Percentiles rank a stretch among this genome's conserved stretches.
These are phyloP conservation scores for Brassica nigra DNA, from an alignment of 345 rosid genomes.

Conservation along the genomic window DNA sequence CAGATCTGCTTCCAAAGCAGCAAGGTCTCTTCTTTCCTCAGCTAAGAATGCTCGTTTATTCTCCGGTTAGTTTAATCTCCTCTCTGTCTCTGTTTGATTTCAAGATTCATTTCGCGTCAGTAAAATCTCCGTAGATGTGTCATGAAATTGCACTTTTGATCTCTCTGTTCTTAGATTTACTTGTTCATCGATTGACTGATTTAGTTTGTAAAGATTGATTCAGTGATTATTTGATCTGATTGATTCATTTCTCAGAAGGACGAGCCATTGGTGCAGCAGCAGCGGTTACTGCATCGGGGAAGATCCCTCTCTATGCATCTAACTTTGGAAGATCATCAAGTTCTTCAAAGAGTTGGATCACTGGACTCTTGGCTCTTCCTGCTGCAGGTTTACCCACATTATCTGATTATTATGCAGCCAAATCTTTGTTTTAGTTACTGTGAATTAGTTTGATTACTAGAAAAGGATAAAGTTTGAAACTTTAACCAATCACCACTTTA, in stretches of 20 bases:
- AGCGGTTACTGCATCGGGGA: conserved; percentile 59
- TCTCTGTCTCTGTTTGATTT: background rate
- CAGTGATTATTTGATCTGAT: background rate
- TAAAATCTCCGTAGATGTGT: background rate
- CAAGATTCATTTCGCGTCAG: background rate
- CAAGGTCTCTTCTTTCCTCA: conserved; percentile 74
- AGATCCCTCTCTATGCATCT: conserved; percentile 57
- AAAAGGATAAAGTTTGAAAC: background rate
- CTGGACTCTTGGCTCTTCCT: conserved; percentile 78
- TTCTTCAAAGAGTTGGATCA: conserved; percentile 74
- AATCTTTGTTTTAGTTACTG: background rate
- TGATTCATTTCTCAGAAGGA: conserved; percentile 51
- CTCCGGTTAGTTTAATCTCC: conserved; percentile 49
- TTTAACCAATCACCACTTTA: background rate
- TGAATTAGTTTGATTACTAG: background rate
- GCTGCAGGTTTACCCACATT: conserved; percentile 69
- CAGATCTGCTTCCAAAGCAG: conserved; percentile 83
- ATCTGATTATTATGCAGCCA: background rate
- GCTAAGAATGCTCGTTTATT: conserved; percentile 62
- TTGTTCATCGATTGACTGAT: conserved; percentile 3
- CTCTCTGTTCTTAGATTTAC: background rate
- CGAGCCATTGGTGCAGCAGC: conserved; percentile 71
- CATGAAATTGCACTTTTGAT: background rate
- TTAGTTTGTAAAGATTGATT: background rate
- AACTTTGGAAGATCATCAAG: conserved; percentile 48